Evolutionary conservation across 345 rosid species (phyloP), one percentile per base, ranked within the genome.

Genomic region (Citrus glauca): DNA sequence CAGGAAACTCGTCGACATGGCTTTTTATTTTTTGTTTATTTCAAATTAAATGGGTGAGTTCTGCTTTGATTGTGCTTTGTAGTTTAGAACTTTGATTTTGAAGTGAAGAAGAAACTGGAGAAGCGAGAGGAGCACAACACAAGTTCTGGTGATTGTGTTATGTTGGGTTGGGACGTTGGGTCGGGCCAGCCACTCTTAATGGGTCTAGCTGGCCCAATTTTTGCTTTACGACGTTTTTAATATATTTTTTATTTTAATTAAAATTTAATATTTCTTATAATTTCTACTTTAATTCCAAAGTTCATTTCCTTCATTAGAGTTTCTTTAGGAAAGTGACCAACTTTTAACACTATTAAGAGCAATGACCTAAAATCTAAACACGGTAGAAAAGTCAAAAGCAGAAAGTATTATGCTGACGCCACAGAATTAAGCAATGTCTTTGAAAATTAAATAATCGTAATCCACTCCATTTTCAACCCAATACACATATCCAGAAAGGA

Each of bases 1-100:
- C 68, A 93, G 20, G 33, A 50, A 83, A 81, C 81, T 81, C 74
- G 86, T 63, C 73, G 89, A 85, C 94, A 91, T 91, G 75, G 81
- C 64, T 68, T 8, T 55, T 19, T 11, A 7, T 48, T 30, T 13
- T 13, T 19, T 9, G 27, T 17, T 4, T 17, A 10, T 45, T 45
- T 45, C 17, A 13, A 45, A 13, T 17, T 14, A 37, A 6, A 9
- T 17, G 5, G 59, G 45, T 24, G 53, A 17, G 8, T 1, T 28
- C n/a, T 67, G 20, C 25, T 45, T 22, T 55, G 17, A 24, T 5
- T 62, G 22, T 40, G 7, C 28, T 40, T 74, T 27, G 38, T 40
- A 19, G n/a, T 24, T 9, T 16, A 19, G 20, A 62, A 45, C 4
- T 42, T 42, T 42, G 48, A 42, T 42, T 11, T 69, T 69, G 62